phyloP scores from a whole-genome alignment of 2,329 filamentous ascomycete genomes.

The Penicillium frequentans region DNA sequence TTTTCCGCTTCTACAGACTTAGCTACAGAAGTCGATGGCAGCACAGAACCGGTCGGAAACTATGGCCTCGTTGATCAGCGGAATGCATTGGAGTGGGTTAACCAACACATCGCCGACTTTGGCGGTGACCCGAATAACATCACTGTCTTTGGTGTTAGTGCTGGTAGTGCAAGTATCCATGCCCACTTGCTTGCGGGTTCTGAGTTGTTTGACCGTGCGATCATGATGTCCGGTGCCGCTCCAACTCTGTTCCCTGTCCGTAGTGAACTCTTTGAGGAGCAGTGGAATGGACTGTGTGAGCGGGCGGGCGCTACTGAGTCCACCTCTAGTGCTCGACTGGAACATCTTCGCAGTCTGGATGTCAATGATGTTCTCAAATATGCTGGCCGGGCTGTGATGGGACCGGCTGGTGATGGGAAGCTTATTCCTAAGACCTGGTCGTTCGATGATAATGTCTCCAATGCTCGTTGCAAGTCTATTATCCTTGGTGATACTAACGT shows the following conservation, averaged over 20 bases:
- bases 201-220: slow-evolving; percentile 6
- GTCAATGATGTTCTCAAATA: slow-evolving; percentile 1
- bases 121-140: slow-evolving; percentile 4
- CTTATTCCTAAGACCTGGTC: not conserved
- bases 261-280: not conserved
- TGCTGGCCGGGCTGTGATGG: slow-evolving; percentile 3
- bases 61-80: slow-evolving; percentile 7
- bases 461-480: slow-evolving; percentile 6
- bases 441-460: slow-evolving; percentile 1
- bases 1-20: slow-evolving; percentile 5
- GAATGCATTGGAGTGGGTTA: slow-evolving; percentile 9
- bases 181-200: slow-evolving; percentile 3
- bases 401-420: slow-evolving; percentile 6
- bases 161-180: slow-evolving; percentile 7
- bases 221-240: slow-evolving; percentile 9
- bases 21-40: not conserved
- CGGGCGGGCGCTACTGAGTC: not conserved
- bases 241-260: slow-evolving; percentile 1
- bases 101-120: slow-evolving; percentile 6
- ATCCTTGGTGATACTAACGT: slow-evolving; percentile 8
- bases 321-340: not conserved
- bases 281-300: slow-evolving; percentile 2
- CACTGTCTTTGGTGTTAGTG: slow-evolving; percentile 8
- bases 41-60: not conserved
- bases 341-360: not conserved